Evolutionary conservation across 1,284 basidiomycete species (phyloP), one percentile per base, ranked within the genome.

Genomic region (Athelia psychrophila): DNA sequence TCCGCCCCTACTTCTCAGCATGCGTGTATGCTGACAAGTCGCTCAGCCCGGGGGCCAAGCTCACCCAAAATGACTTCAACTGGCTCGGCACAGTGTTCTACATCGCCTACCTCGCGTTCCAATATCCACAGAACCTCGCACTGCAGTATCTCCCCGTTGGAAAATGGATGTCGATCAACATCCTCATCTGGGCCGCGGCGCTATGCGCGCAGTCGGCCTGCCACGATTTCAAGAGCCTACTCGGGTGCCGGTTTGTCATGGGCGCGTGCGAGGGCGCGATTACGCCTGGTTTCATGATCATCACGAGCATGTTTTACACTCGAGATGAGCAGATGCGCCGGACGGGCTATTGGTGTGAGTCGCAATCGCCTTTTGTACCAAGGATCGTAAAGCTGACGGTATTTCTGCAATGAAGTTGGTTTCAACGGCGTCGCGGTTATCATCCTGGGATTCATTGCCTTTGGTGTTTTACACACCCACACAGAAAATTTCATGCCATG

Each of bases 11-110:
- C 51, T 47, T 3, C 55, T 60, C 44, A 51, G 53, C 51, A 71
- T 71, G 27, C 63, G n/a, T n/a, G n/a, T n/a, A 60, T 19, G n/a
- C 57, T 40, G 2, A 44, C 56, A 2, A 30, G 58, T 22, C 32
- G 33, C 3, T 33, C 54, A 69, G 64, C n/a, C n/a, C 61, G 4
- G 72, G 73, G 45, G 74, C 76, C 9, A 66, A 81, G 51, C 57
- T 81, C 36, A 71, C 63, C 3, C 69, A 75, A 47, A 78, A 71
- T 56, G 73, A 81, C 57, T 79, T 78, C 58, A 79, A 86, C 58
- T 88, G 86, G 86, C 77, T 89, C 22, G 80, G 83, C 9, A 88
- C 87, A n/a, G 75, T 88, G 50, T 90, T 90, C 71, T 90, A 88
- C 67, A 68, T 46, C 6, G 4, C 22, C 20, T 46, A 77, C 59